Evolutionary conservation across 2,329 filamentous ascomycete genomes (phyloP), one percentile per base, ranked within the genome.

Genomic region (Apiospora koreana): DNA sequence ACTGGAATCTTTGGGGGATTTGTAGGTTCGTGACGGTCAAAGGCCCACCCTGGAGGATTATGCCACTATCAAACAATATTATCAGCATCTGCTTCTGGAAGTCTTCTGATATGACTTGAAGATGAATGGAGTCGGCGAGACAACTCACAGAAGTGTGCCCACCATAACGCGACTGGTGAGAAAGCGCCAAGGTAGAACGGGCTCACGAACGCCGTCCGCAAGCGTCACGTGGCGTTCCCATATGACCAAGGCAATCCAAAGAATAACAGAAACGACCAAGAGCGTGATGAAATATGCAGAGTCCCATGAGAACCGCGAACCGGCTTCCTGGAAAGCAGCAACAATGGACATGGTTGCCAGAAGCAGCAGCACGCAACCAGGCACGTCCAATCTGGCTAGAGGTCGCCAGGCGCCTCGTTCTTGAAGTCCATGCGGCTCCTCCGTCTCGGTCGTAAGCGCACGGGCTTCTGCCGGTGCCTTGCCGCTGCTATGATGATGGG

Each of bases 361-460:
- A n/a, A 70, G 14, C 14, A 70, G 35, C 35, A 68, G 74, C 0
- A 70, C 72, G 0, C 69, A 67, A 0, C 69, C 41, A 3, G 67
- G 74, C 2, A 74, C 62, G 0, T 72, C 65, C 3, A 69, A 1
- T 18, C 70, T 69, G 0, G 35, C 4, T 1, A 72, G 65, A 1
- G 74, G 21, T 1, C 45, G n/a, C n/a, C n/a, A n/a, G 45, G 9
- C n/a, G 45, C 8, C 8, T 23, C 18, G 45, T 10, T 48, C n/a
- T n/a, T n/a, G n/a, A n/a, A n/a, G n/a, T n/a, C n/a, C n/a, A n/a
- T n/a, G n/a, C n/a, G n/a, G n/a, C n/a, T n/a, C n/a, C n/a, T n/a
- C n/a, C n/a, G n/a, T n/a, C n/a, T n/a, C n/a, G n/a, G n/a, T n/a
- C n/a, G n/a, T n/a, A n/a, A n/a, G n/a, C n/a, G n/a, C n/a, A 9